Conservation (phyloP, 768 basidiomycete species). For the Lactarius akahatsu region DNA sequence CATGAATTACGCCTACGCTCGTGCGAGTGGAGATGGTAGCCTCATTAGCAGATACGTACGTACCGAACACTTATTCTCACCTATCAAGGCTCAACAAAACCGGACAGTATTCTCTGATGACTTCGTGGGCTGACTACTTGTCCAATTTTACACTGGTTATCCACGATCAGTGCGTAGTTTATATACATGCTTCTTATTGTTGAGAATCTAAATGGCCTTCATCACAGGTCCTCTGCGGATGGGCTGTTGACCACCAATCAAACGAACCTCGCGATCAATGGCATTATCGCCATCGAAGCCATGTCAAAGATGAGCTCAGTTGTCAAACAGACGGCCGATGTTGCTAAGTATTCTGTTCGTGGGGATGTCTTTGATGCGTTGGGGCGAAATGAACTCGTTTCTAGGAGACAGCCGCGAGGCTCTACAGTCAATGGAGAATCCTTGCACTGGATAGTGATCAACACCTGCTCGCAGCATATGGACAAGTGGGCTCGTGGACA, state of each 20-base stretch:
- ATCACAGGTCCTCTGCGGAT: constrained; percentile 24
- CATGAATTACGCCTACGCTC: constrained; percentile 36
- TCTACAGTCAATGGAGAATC: constrained; percentile 21
- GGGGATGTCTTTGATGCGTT: not conserved
- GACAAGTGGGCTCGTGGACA: constrained; percentile 46
- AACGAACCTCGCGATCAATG: constrained; percentile 71
- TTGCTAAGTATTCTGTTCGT: constrained; percentile 33
- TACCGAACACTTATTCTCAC: not conserved
- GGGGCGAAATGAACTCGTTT: not conserved
- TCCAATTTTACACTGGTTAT: constrained; percentile 47
- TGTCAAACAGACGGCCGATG: constrained; percentile 29
- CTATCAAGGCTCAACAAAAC: not conserved
- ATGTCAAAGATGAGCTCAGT: constrained; percentile 54
- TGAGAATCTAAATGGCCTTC: constrained; percentile 7
- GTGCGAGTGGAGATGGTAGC: constrained; percentile 30
- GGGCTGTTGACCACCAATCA: constrained; percentile 45
- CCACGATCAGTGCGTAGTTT: constrained; percentile 49
- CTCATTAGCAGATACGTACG: constrained; percentile 32
- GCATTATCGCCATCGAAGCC: constrained; percentile 62
- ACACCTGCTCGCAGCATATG: constrained; percentile 9
- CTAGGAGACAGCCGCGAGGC: not conserved
- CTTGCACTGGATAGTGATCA: constrained; percentile 16
- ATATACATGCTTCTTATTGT: constrained; percentile 43
- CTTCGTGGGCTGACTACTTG: constrained; percentile 38
- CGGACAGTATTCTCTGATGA: constrained; percentile 33